These are phyloP conservation scores for Spiraea crenata DNA, from an alignment of 331 rosid genomes.

Conservation along the genomic window DNA sequence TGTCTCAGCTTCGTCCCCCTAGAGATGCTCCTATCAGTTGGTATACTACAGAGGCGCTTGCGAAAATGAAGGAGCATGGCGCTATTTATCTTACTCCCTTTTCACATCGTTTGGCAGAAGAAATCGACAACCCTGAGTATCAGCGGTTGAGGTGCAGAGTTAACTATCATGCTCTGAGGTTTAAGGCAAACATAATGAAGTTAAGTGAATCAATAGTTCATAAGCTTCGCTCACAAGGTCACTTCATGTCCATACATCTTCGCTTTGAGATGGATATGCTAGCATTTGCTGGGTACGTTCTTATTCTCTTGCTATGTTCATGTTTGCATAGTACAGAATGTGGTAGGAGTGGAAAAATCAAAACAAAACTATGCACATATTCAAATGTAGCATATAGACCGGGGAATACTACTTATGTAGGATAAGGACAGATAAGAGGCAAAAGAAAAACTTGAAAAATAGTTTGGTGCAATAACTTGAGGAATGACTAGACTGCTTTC, in stretches of 20 bases:
- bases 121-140: slow-evolving; percentile 84
- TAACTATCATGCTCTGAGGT: slow-evolving; percentile 91
- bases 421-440: neutral
- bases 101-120: slow-evolving; percentile 98
- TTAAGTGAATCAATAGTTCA: slow-evolving; percentile 89
- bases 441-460: neutral
- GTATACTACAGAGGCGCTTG: slow-evolving; percentile 78
- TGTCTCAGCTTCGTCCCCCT: slow-evolving; percentile 77
- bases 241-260: slow-evolving; percentile 95
- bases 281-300: slow-evolving; percentile 95
- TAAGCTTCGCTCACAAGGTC: slow-evolving; percentile 88
- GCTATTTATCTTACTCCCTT: slow-evolving; percentile 95
- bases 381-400: neutral
- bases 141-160: slow-evolving; percentile 96
- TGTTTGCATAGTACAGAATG: neutral
- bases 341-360: neutral
- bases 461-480: neutral
- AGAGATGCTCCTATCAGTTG: slow-evolving; percentile 90
- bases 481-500: neutral
- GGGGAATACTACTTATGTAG: neutral
- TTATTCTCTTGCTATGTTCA: neutral
- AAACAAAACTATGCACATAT: neutral
- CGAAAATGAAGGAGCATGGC: slow-evolving; percentile 86
- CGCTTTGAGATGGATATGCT: slow-evolving; percentile 99
- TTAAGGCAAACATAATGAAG: slow-evolving; percentile 86